Conservation (phyloP, 495 filamentous ascomycete genomes). For the Neurospora tetraspora region DNA sequence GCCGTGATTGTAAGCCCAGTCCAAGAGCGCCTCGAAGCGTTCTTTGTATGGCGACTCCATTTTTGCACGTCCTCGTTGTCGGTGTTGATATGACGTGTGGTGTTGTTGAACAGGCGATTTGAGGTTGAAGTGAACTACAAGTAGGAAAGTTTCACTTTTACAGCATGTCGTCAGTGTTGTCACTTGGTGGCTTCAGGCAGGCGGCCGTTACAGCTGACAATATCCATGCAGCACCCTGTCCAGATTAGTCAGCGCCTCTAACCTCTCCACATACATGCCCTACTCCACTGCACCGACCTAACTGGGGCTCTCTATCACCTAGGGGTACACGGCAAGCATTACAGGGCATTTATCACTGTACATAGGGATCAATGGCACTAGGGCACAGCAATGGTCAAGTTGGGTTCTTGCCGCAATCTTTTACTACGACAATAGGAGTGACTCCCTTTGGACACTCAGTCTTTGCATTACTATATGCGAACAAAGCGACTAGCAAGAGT, state of each 20-base stretch:
- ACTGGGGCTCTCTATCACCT: too few relatives aligned
- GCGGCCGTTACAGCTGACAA: neutral
- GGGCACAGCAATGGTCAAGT: neutral
- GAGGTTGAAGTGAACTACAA: neutral
- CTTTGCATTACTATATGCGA: neutral
- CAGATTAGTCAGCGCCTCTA: neutral
- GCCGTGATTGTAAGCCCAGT: conserved; percentile 28
- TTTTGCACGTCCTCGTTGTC: neutral
- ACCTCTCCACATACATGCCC: neutral
- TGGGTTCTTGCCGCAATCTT: neutral
- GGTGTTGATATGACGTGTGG: neutral
- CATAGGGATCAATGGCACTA: neutral
- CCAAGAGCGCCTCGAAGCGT: conserved; percentile 12
- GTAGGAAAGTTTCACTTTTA: neutral
- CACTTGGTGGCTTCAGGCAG: neutral
- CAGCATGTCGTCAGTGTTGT: neutral
- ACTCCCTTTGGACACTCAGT: neutral
- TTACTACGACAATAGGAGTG: neutral
- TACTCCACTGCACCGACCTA: neutral
- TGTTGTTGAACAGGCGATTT: neutral
- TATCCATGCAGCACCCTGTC: neutral
- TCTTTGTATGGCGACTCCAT: conserved; percentile 16
- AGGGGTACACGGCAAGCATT: neutral
- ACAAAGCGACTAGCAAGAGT: neutral
- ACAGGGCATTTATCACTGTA: neutral